Conservation (phyloP, 2,329 filamentous ascomycete species). For the Ceratocystis lukuohia region DNA sequence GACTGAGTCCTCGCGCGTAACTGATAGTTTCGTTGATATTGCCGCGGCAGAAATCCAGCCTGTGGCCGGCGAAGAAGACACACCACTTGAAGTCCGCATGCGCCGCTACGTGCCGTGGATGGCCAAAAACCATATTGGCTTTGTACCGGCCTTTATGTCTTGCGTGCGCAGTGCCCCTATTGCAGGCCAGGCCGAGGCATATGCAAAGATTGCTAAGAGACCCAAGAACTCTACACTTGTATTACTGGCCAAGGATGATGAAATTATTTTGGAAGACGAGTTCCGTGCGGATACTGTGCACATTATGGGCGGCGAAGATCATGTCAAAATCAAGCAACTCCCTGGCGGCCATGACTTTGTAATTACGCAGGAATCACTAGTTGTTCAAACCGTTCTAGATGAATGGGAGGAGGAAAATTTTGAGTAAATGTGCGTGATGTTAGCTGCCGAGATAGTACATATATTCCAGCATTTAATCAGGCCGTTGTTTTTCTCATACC, state of each 20-base stretch:
- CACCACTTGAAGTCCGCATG: slow-evolving; percentile 35
- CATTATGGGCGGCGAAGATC: slow-evolving; percentile 36
- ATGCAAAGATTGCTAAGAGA: slow-evolving; percentile 34
- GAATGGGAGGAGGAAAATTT: neutral
- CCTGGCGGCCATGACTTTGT: slow-evolving; percentile 49
- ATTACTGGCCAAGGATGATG: slow-evolving; percentile 38
- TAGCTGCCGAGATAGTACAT: neutral
- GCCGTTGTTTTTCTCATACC: neutral
- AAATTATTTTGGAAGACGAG: slow-evolving; percentile 39
- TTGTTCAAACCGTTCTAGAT: slow-evolving; percentile 15
- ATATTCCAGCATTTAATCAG: neutral
- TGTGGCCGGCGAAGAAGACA: slow-evolving; percentile 21
- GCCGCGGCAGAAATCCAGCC: slow-evolving; percentile 32
- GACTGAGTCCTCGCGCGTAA: slow-evolving; percentile 17
- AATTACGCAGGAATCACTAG: slow-evolving; percentile 9
- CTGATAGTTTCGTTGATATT: slow-evolving; percentile 28
- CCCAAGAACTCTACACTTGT: slow-evolving; percentile 35
- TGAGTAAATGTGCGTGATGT: neutral
- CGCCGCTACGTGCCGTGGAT: slow-evolving; percentile 45
- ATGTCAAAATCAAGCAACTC: slow-evolving; percentile 38
- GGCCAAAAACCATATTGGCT: slow-evolving; percentile 41
- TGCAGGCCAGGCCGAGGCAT: slow-evolving; percentile 38
- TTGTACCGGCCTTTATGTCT: slow-evolving; percentile 47
- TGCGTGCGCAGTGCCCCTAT: slow-evolving; percentile 42
- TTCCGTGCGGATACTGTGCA: slow-evolving; percentile 38